These are phyloP conservation scores for Scutellaria barbata DNA, from an alignment of 257 asterid genomes.

Conservation along the genomic window DNA sequence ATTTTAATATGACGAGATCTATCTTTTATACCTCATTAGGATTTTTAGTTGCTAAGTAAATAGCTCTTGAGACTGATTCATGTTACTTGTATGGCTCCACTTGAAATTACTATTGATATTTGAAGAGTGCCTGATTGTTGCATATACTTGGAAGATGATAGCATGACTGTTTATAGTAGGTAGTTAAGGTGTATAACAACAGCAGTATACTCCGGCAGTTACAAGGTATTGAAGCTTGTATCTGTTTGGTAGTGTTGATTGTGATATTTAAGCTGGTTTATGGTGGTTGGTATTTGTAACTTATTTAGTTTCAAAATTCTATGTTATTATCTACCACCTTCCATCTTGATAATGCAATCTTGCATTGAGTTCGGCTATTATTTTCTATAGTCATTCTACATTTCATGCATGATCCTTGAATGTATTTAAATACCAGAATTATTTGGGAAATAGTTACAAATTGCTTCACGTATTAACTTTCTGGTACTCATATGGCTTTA, in stretches of 20 bases:
- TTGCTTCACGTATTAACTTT: background rate
- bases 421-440: background rate
- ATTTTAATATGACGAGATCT: background rate
- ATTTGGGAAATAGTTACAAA: background rate
- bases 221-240: background rate
- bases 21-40: background rate
- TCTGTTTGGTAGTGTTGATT: slow-evolving; percentile 6
- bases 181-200: slow-evolving; percentile 10
- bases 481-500: background rate
- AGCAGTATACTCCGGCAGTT: background rate
- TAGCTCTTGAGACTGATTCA: background rate
- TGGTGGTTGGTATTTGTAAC: slow-evolving; percentile 16
- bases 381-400: background rate
- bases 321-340: background rate
- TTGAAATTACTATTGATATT: slow-evolving; percentile 8
- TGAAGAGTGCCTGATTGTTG: slow-evolving; percentile 8
- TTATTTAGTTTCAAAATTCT: background rate
- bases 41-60: background rate
- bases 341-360: background rate
- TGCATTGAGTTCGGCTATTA: background rate
- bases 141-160: slow-evolving; percentile 28
- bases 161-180: background rate
- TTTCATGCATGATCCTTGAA: slow-evolving; percentile 23
- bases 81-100: slow-evolving; percentile 1
- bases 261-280: slow-evolving; percentile 10